These are phyloP conservation scores for Magnolia changhungtana DNA, from an alignment of 164 flowering plant genomes.

Conservation along the genomic window DNA sequence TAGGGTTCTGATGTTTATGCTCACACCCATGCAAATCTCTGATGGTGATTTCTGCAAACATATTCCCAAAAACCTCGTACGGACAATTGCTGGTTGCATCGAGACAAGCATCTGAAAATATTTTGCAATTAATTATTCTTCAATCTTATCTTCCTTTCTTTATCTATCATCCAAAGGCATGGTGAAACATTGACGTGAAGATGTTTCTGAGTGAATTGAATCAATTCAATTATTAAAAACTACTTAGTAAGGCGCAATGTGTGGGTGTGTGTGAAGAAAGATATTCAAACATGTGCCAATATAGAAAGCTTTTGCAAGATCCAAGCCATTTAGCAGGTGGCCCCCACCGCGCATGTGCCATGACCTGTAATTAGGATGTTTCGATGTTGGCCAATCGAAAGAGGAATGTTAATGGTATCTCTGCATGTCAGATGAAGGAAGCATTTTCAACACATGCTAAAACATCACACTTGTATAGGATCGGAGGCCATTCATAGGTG, in stretches of 20 bases:
- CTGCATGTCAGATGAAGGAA: no score
- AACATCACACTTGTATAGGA: no score
- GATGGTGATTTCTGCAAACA: not conserved
- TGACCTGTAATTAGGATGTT: not conserved
- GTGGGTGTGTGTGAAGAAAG: no score
- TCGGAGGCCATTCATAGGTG: no score
- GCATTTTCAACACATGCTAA: no score
- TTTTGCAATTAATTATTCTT: not conserved
- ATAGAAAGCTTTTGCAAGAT: no score
- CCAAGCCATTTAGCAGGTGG: no score
- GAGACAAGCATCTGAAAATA: not conserved
- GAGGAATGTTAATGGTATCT: not conserved
- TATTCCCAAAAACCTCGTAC: not conserved
- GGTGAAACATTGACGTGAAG: not conserved
- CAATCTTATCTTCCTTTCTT: not conserved
- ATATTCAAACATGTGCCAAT: no score
- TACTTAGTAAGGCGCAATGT: no score
- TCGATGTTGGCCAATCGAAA: not conserved
- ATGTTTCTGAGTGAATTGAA: no score
- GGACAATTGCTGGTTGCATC: not conserved
- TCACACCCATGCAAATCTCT: not conserved
- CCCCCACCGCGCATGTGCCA: not conserved
- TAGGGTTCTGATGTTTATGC: no score
- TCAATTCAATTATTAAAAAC: no score
- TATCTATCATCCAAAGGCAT: not conserved